Evolutionary conservation across 768 basidiomycete genomes (phyloP).

Genomic region (Lentinula raphanica): DNA sequence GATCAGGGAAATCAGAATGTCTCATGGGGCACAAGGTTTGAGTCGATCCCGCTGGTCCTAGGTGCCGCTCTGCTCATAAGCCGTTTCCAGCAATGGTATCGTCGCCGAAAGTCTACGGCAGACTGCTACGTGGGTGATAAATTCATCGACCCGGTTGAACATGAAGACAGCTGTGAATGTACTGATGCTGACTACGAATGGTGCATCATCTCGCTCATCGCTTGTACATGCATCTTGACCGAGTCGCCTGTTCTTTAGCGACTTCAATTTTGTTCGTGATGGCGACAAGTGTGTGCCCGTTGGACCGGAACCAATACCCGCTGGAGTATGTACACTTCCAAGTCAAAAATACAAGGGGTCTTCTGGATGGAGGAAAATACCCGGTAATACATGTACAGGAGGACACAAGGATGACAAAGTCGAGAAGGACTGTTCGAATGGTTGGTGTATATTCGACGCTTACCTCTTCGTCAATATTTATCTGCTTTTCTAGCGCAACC

Average conservation of each 20-base stretch:
- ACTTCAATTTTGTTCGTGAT: slow-evolving; percentile 83
- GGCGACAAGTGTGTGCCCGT: slow-evolving; percentile 73
- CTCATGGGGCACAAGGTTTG: slow-evolving; percentile 91
- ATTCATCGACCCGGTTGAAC: slow-evolving; percentile 78
- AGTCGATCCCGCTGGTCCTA: background rate
- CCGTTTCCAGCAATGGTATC: slow-evolving; percentile 84
- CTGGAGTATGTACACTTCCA: slow-evolving; percentile 59
- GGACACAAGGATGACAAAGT: slow-evolving; percentile 68
- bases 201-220: slow-evolving; percentile 32
- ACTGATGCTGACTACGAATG: slow-evolving; percentile 91
- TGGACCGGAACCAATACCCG: slow-evolving; percentile 84
- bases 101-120: slow-evolving; percentile 72
- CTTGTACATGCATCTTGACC: background rate
- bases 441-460: slow-evolving; percentile 38
- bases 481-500: slow-evolving; percentile 58
- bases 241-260: slow-evolving; percentile 38
- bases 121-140: slow-evolving; percentile 90
- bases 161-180: slow-evolving; percentile 82
- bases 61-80: background rate
- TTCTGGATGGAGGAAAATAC: slow-evolving; percentile 87
- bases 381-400: slow-evolving; percentile 83
- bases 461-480: background rate
- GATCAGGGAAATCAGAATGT: slow-evolving; percentile 63
- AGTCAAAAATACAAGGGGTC: slow-evolving; percentile 76
- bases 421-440: slow-evolving; percentile 73